Evolutionary conservation across 1,284 basidiomycete species (phyloP).

Genomic region (Kwoniella shivajii): DNA sequence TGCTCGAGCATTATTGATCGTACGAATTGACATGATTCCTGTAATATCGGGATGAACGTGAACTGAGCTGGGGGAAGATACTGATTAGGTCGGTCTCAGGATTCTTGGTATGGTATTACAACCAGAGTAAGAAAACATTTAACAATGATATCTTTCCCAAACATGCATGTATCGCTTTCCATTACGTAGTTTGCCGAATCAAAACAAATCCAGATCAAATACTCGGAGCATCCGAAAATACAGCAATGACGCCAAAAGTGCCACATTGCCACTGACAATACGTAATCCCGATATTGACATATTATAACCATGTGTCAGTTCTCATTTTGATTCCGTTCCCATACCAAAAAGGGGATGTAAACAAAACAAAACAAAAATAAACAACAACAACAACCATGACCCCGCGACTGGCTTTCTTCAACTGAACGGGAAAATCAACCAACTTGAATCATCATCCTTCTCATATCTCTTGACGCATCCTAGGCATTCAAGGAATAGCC

Average conservation of each 20-base stretch:
- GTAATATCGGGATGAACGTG: background rate
- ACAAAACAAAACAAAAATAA: conserved; percentile 19
- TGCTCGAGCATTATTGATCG: background rate
- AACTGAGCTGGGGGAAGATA: too few species aligned
- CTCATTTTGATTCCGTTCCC: background rate
- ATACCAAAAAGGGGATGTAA: conserved; percentile 15
- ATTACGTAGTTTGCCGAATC: too few species aligned
- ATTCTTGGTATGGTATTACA: too few species aligned
- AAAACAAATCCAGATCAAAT: too few species aligned
- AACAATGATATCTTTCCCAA: too few species aligned
- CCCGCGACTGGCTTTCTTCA: conserved; percentile 32
- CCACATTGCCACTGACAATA: background rate
- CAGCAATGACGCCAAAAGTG: too few species aligned
- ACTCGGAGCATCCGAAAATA: too few species aligned
- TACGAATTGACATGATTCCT: background rate
- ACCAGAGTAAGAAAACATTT: too few species aligned
- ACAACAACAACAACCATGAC: too few species aligned
- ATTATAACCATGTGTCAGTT: too few species aligned
- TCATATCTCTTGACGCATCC: background rate
- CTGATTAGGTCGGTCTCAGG: too few species aligned
- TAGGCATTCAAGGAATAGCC: background rate
- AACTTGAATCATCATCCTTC: background rate
- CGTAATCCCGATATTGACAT: background rate
- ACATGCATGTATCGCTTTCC: too few species aligned
- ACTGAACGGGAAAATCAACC: conserved; percentile 7